Base-by-base conservation (phyloP, 202 grass and related monocot species). In the Alloteropsis angusta region DNA sequence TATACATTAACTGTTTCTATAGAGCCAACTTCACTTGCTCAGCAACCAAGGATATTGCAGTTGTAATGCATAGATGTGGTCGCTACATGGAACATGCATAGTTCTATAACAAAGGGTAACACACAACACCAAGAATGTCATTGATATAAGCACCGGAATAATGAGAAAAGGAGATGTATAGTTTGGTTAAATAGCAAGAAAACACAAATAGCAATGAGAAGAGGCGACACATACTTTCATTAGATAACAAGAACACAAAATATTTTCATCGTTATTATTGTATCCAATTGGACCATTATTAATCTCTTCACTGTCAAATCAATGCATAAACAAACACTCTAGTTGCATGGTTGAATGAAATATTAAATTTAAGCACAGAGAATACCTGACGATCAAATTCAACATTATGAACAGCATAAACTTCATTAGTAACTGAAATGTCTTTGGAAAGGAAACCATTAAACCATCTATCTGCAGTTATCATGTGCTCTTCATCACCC, bases 361-460 rank as follows among this genome's bases (percentile, higher is more conserved):
- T 52, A 56, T 68, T 35, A 78, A 85, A 22, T 34, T 9, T 45
- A 47, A 60, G 53, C 25, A 26, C 49, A 79, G 65, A 65, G 42
- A 56, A 73, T 97, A 93, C 95, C 87, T 94, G 89, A 49, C 95
- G 92, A 73, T 98, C 95, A 90, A 92, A 94, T 45, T 98, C 91
- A 60, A 90, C 89, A 85, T 80, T 88, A 77, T 97, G 87, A 47
- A 94, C 38, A 18, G 75, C 86, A 78, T 98, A 98, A 61, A 98
- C 83, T 92, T 98, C 91, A 53, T 92, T 94, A 50, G 89, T 92
- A 80, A 94, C 91, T 76, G 83, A 94, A 71, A 85, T 65, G 78
- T 94, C 89, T 82, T 92, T 94, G 83, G 67, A 55, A 60, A 93
- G 45, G 26, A 98, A 83, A 9, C 95, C 91, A 37, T 94, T 87